Evolutionary conservation across 176 grass and related monocot genomes (phyloP).

Genomic region (Phoenix roebelenii): DNA sequence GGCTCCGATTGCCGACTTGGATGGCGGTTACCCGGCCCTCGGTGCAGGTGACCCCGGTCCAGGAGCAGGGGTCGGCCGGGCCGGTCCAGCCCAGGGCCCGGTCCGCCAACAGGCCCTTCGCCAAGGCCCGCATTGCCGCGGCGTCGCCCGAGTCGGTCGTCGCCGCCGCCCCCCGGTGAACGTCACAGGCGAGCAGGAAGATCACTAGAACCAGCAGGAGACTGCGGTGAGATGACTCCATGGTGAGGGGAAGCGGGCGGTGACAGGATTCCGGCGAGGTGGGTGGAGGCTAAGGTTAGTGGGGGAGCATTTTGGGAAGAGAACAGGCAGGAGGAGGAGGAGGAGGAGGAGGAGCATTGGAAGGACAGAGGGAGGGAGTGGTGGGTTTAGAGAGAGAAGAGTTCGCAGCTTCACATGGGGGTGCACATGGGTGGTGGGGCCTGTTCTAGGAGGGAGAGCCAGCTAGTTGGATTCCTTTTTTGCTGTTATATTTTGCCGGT

Average conservation of each 20-base stretch:
- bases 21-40: conserved; percentile 40
- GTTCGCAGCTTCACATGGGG: neutral
- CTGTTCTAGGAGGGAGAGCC: no score
- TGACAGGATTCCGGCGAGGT: neutral
- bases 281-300: no score
- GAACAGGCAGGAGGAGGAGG: neutral
- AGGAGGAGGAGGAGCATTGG: neutral
- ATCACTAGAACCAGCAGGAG: neutral
- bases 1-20: conserved; percentile 24
- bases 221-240: no score
- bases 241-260: no score
- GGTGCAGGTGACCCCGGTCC: conserved; percentile 34
- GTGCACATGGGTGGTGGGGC: neutral
- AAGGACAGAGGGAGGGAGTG: conserved; percentile 1
- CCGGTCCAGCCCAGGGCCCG: conserved; percentile 25
- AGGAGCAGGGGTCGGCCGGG: conserved; percentile 41
- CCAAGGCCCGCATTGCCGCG: conserved; percentile 46
- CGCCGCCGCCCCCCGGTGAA: neutral
- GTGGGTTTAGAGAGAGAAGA: conserved; percentile 21
- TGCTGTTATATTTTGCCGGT: no score
- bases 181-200: neutral
- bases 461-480: no score
- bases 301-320: neutral
- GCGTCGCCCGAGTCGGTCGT: conserved; percentile 20
- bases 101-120: conserved; percentile 25